Evolutionary conservation across 495 filamentous ascomycete genomes (phyloP).

Genomic region (Talaromyces borbonicus): DNA sequence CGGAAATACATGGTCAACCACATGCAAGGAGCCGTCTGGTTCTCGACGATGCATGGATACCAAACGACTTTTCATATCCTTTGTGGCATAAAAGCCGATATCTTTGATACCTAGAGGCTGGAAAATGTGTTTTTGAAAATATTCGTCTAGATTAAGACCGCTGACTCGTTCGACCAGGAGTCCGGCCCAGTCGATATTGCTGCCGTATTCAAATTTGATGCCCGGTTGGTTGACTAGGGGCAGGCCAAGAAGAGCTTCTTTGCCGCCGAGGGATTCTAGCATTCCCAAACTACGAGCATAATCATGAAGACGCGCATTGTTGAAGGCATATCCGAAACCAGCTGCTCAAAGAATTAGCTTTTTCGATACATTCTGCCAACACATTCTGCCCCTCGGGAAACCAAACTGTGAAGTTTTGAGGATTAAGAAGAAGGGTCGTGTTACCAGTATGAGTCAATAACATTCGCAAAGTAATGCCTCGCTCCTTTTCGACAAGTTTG

Average conservation of each 20-base stretch:
- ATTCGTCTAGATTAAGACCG: conserved; percentile 38
- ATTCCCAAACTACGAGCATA: conserved; percentile 32
- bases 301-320: conserved; percentile 36
- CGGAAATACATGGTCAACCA: conserved; percentile 21
- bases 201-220: conserved; percentile 42
- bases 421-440: background rate
- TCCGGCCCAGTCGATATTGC: conserved; percentile 48
- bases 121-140: conserved; percentile 46
- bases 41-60: conserved; percentile 32
- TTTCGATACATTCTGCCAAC: background rate
- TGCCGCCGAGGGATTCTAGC: conserved; percentile 38
- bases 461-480: conserved; percentile 51
- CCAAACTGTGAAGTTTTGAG: background rate
- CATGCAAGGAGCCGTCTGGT: conserved; percentile 25
- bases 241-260: conserved; percentile 20
- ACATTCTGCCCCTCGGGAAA: background rate
- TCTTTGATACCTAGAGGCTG: conserved; percentile 39
- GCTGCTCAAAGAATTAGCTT: conserved; percentile 12
- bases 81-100: conserved; percentile 39
- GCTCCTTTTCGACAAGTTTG: conserved; percentile 38
- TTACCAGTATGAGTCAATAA: conserved; percentile 43
- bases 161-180: conserved; percentile 40
- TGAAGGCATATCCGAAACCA: conserved; percentile 40
- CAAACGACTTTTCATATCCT: conserved; percentile 36
- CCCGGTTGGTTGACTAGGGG: conserved; percentile 48